phyloP scores from a whole-genome alignment of 352 stramenopile species.

The Phytophthora aleatoria region DNA sequence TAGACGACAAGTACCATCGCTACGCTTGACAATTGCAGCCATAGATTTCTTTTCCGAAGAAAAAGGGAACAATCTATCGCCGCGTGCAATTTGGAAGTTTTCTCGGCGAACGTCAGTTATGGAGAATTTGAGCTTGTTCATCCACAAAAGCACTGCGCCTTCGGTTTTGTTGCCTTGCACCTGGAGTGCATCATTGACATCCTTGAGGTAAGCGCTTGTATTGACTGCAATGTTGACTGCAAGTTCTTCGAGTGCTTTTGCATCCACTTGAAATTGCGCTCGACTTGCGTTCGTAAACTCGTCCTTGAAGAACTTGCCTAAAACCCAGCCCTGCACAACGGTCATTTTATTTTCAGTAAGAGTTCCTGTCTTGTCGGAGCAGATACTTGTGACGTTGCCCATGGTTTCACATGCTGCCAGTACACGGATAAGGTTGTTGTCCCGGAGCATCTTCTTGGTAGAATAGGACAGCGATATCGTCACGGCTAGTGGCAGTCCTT shows the following conservation, averaged over 20 bases:
- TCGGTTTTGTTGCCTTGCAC: conserved; percentile 88
- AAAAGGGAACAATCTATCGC: conserved; percentile 76
- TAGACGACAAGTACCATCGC: conserved; percentile 44
- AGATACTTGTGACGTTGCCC: conserved; percentile 98
- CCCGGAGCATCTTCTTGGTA: conserved; percentile 98
- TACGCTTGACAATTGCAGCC: conserved; percentile 59
- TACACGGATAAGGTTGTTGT: conserved; percentile 98
- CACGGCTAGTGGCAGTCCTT: conserved; percentile 93
- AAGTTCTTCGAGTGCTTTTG: conserved; percentile 48
- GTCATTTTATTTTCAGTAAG: conserved; percentile 99
- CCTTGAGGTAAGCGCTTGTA: conserved; percentile 76
- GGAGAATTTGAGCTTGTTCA: conserved; percentile 62
- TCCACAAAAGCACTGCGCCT: conserved; percentile 77
- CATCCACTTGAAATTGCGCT: conserved; percentile 40
- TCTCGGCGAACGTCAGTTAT: conserved; percentile 66
- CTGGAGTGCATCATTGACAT: conserved; percentile 36
- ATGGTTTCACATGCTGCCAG: conserved; percentile 98
- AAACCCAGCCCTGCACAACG: conserved; percentile 91
- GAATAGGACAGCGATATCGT: conserved; percentile 96
- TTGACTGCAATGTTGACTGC: conserved; percentile 70
- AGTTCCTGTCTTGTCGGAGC: conserved; percentile 97
- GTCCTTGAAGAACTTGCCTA: conserved; percentile 64
- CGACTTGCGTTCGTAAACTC: conserved; percentile 22
- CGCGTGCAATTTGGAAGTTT: conserved; percentile 54
- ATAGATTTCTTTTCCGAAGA: conserved; percentile 88